These are phyloP conservation scores for Trichoderma pleuroti DNA, from an alignment of 2,329 filamentous ascomycete genomes.

Conservation along the genomic window DNA sequence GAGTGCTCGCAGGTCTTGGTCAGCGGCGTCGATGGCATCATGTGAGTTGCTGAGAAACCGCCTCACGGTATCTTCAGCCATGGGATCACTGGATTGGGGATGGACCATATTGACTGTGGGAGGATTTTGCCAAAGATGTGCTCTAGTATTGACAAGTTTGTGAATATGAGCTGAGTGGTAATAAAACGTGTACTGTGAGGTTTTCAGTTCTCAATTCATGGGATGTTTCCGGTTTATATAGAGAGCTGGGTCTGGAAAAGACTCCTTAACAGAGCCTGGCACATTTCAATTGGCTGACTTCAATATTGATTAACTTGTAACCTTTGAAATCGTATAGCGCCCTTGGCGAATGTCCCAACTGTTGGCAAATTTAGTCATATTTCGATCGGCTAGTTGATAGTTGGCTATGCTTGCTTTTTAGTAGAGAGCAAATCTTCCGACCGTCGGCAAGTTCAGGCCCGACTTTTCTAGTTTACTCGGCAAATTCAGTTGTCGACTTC, in stretches of 20 bases:
- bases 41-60: neutral
- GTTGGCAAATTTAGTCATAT: neutral
- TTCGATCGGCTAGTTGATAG: neutral
- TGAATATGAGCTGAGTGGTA: neutral
- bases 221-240: neutral
- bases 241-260: neutral
- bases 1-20: neutral
- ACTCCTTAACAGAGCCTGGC: neutral
- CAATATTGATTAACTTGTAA: neutral
- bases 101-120: neutral
- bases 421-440: neutral
- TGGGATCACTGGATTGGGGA: neutral
- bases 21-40: neutral
- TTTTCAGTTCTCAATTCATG: neutral
- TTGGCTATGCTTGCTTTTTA: neutral
- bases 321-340: neutral
- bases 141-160: neutral
- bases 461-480: neutral
- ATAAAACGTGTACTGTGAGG: neutral
- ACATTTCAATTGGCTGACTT: neutral
- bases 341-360: neutral
- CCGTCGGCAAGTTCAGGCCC: neutral
- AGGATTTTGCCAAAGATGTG: neutral
- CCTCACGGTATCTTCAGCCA: neutral
- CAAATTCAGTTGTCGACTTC: neutral